A percentile compares a stretch with the other conserved stretches of the same genome.
Evolutionary conservation across 768 basidiomycete species (phyloP).

Genomic region (Kondoa subrosea): DNA sequence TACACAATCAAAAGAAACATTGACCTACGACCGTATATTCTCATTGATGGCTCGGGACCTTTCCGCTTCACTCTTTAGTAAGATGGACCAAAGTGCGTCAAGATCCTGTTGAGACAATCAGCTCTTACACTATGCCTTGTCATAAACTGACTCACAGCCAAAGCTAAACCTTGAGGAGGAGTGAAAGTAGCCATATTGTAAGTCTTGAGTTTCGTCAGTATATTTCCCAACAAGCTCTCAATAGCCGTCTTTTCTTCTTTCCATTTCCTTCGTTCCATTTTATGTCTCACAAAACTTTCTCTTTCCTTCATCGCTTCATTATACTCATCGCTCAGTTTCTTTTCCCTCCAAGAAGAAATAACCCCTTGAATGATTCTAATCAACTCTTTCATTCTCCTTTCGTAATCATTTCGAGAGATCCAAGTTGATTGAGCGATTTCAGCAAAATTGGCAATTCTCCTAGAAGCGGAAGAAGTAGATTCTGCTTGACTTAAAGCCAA

Average conservation of each 20-base stretch:
- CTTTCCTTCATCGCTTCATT: slow-evolving; percentile 48
- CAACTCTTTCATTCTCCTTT: slow-evolving; percentile 49
- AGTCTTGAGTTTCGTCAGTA: slow-evolving; percentile 82
- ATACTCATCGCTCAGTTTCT: not conserved
- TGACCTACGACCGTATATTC: slow-evolving; percentile 56
- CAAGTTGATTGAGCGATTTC: slow-evolving; percentile 88
- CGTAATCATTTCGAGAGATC: slow-evolving; percentile 77
- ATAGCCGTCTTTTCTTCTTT: slow-evolving; percentile 78
- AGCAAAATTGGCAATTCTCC: slow-evolving; percentile 86
- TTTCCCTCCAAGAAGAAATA: slow-evolving; percentile 1
- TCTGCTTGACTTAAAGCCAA: slow-evolving; percentile 70
- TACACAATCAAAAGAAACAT: slow-evolving; percentile 6
- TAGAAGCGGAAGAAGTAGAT: slow-evolving; percentile 82
- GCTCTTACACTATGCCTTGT: no score
- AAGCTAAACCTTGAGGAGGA: slow-evolving; percentile 53
- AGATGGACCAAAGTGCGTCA: slow-evolving; percentile 55
- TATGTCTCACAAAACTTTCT: slow-evolving; percentile 52
- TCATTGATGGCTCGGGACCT: slow-evolving; percentile 72
- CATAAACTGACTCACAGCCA: slow-evolving; percentile 44
- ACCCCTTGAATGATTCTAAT: slow-evolving; percentile 16
- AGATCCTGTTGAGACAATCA: slow-evolving; percentile 49
- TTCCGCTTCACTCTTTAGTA: slow-evolving; percentile 57
- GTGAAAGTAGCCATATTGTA: slow-evolving; percentile 72
- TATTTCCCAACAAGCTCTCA: slow-evolving; percentile 70
- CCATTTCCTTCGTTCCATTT: slow-evolving; percentile 70